Evolutionary conservation across 768 basidiomycete genomes (phyloP).

Genomic region (Lyophyllum atratum): DNA sequence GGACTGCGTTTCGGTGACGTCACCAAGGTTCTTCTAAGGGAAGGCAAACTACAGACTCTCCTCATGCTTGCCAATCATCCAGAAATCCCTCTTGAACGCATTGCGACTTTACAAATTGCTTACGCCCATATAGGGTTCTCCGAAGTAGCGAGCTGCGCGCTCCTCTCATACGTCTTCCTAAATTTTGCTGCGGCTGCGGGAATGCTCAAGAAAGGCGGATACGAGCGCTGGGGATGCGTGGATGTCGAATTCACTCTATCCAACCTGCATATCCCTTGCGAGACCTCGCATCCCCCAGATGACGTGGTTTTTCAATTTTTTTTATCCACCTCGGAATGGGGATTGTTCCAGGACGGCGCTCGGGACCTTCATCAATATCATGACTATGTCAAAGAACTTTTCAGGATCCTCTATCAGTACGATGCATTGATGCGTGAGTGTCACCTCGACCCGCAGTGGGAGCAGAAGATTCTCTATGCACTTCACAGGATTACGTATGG

Average conservation of each 20-base stretch:
- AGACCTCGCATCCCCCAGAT: too few relatives aligned
- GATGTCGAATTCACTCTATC: not conserved
- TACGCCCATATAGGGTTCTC: not conserved
- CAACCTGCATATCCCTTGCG: not conserved
- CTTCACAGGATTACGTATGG: not conserved
- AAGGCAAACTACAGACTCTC: not conserved
- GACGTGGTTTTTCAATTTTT: not conserved
- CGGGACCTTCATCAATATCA: not conserved
- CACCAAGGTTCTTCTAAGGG: not conserved
- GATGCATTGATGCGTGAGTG: not conserved
- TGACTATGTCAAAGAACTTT: not conserved
- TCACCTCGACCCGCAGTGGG: not conserved
- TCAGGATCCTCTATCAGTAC: not conserved
- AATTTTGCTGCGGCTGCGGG: not conserved
- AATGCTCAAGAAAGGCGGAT: not conserved
- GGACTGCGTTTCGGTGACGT: not conserved
- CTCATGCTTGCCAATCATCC: conserved; percentile 3
- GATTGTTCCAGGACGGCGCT: not conserved
- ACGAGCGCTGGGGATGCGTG: not conserved
- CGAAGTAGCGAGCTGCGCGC: not conserved
- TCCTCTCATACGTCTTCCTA: not conserved
- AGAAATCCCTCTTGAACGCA: not conserved
- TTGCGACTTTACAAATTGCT: not conserved
- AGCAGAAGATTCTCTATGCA: not conserved
- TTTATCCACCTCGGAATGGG: not conserved